Base-by-base conservation (phyloP, 371 early-diverging fungal genomes). In the Gilbertella persicaria region DNA sequence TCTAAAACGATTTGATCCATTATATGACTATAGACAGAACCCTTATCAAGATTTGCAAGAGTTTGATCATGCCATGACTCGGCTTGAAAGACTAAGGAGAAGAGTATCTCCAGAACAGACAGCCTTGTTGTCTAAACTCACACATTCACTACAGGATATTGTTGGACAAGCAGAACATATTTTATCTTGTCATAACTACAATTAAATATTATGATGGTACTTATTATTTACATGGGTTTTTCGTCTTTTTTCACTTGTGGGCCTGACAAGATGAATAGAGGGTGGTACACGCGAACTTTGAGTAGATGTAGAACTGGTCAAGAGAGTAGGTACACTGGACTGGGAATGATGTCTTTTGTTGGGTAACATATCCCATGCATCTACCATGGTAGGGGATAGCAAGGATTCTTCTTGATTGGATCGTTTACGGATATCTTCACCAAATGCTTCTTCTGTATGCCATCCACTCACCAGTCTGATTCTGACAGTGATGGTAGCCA, bases 381-480 rank as follows among this genome's bases (percentile, higher is more conserved):
- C 60, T 10, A 35, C 28, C 38, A 4, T 48, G 14, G 48, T 47
- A 24, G 48, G 29, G 6, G 48, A 47, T n/a, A 47, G 36, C n/a
- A 36, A 19, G 23, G 23, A 50, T 40, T 26, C 6, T 38, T 28
- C 38, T 50, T 17, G 16, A 10, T 21, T 9, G 44, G 24, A 4
- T 47, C 19, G 7, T 30, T 37, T 35, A 35, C 8, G 50, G 24
- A 19, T 25, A 28, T 28, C 17, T 28, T 13, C 42, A 19, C 5
- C 13, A 17, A 12, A 19, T 40, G 25, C 7, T 59, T 44, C 21
- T 21, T 55, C 57, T 12, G 53, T 49, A 58, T 65, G 67, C 77
- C 77, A 76, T 0, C 73, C 77, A 45, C 66, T 69, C 26, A 73
- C 60, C 14, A 76, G 28, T 12, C 77, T 73, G 19, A 70, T 46